Evolutionary conservation across 371 early-diverging fungal species (phyloP).

Genomic region (Coemansia sp.): DNA sequence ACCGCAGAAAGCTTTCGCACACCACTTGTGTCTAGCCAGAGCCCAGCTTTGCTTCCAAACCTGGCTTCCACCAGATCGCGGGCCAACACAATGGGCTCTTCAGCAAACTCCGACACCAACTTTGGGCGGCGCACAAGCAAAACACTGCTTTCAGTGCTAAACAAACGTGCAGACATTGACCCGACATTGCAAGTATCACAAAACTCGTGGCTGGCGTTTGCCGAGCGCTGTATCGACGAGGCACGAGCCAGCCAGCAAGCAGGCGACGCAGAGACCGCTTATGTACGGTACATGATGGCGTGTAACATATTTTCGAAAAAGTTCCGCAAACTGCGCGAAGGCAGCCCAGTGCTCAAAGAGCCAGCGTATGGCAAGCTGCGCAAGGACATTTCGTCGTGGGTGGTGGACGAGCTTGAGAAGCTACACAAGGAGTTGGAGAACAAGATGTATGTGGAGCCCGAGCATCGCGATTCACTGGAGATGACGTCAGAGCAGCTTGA

Average conservation of each 20-base stretch:
- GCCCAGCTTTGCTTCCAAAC: background rate
- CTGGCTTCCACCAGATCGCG: background rate
- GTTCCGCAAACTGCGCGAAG: conserved; percentile 55
- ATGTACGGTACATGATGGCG: conserved; percentile 40
- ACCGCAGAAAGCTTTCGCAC: background rate
- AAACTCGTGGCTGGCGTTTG: conserved; percentile 38
- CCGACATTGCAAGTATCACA: conserved; percentile 31
- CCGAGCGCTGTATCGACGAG: conserved; percentile 41
- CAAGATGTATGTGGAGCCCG: conserved; percentile 18
- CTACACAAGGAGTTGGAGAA: conserved; percentile 20
- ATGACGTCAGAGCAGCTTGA: conserved; percentile 24
- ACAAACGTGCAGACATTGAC: conserved; percentile 39
- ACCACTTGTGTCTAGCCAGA: background rate
- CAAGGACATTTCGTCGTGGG: conserved; percentile 41
- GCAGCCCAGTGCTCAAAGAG: conserved; percentile 50
- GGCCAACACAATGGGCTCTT: conserved; percentile 7
- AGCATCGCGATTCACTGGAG: conserved; percentile 10
- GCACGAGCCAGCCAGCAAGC: conserved; percentile 17
- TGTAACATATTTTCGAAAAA: conserved; percentile 61
- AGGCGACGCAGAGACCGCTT: conserved; percentile 53
- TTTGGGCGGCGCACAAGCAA: background rate
- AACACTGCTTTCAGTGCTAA: conserved; percentile 27
- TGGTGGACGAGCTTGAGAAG: conserved; percentile 24
- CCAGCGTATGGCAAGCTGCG: conserved; percentile 53
- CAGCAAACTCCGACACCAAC: background rate